Conservation (phyloP, 148 eudicot species). For the Arctostaphylos glauca region DNA sequence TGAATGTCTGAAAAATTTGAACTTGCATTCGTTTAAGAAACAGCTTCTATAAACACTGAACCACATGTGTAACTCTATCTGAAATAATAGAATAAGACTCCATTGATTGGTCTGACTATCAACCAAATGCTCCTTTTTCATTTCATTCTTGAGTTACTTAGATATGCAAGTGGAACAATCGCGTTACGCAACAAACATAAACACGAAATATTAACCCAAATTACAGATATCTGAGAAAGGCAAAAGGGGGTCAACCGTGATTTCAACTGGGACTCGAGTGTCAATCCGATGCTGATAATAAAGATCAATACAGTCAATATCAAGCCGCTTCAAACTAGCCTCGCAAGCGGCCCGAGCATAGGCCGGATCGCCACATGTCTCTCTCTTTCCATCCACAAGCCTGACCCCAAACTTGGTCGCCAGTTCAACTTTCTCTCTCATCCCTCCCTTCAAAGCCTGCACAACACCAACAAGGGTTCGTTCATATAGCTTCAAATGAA, state of each 20-base stretch:
- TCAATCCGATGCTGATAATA: constrained; percentile 8
- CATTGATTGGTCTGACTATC: too few relatives aligned
- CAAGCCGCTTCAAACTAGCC: constrained; percentile 18
- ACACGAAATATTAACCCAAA: background rate
- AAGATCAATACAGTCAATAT: constrained; percentile 5
- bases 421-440: background rate
- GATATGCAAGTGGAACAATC: background rate
- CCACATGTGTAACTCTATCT: too few relatives aligned
- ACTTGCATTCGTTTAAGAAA: background rate
- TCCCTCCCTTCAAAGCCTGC: background rate
- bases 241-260: background rate
- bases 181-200: background rate
- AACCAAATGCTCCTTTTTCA: too few relatives aligned
- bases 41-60: too few relatives aligned
- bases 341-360: constrained; percentile 18
- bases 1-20: background rate
- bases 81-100: too few relatives aligned
- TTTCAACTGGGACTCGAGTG: background rate
- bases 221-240: background rate
- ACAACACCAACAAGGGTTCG: background rate
- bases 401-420: constrained; percentile 13
- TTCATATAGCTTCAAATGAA: too few relatives aligned
- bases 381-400: too few relatives aligned
- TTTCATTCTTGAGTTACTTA: background rate
- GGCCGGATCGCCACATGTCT: constrained; percentile 13